Base-by-base conservation (phyloP, 2,329 filamentous ascomycete species). In the Periconia digitata region DNA sequence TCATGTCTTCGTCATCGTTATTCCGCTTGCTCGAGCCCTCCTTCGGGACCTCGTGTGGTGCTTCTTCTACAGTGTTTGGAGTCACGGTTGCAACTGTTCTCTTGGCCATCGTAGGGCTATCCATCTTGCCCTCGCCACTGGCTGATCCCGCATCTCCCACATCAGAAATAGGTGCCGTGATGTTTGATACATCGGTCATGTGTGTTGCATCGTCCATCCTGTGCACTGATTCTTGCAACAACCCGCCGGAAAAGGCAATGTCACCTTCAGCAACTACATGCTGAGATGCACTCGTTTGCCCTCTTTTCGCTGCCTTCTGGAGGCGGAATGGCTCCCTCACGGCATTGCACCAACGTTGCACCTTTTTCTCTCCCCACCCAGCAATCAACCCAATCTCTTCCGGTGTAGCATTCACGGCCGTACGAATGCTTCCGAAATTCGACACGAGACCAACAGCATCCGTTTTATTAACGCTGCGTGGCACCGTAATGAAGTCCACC, bases 341-440 rank as follows among this genome's bases (percentile, higher is more conserved):
- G 8, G 88, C 87, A 47, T 78, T 81, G 58, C 82, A 86, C 92
- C 92, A 97, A 49, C 85, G 83, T 71, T 88, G 87, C 18, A 96
- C 90, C 72, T 99, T 99, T 75, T 90, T 91, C 72, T 95, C 90
- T 27, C 94, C 94, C 92, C 92, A 99, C 1, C 94, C 94, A 23
- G 86, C 82, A n/a, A 99, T 84, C 53, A 89, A 76, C 13, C 85
- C 84, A 29, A 99, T 81, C 70, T 95, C 89, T 67, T 97, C 94
- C 0, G 89, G 84, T 38, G 87, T 82, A 1, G 91, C 92, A 69
- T 96, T 96, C 50, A 97, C 79, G 0, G 92, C 92, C 32, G 87
- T 89, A 58, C 86, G 84, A 49, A 99, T 74, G 57, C 89, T 95
- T 20, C 94, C 94, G 75, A 97, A 99, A 43, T 90, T 91, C 58